Evolutionary conservation across 2,329 filamentous ascomycete genomes (phyloP).

Genomic region (Fusarium stilboides): DNA sequence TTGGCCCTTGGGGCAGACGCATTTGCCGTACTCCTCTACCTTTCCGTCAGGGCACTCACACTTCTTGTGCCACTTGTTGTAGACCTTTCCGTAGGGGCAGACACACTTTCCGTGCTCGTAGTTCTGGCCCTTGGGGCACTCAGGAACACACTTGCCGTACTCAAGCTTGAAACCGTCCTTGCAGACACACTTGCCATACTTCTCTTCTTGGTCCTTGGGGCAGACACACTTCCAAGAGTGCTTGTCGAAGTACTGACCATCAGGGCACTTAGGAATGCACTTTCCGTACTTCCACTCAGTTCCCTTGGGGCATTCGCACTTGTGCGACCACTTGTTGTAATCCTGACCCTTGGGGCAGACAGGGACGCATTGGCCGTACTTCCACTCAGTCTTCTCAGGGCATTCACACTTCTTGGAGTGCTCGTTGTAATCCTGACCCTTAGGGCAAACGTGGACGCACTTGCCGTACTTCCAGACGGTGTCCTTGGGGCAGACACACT

Average conservation of each 20-base stretch:
- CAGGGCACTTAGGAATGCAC: neutral
- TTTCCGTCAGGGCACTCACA: constrained; percentile 26
- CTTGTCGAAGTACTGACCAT: constrained; percentile 5
- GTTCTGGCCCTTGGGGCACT: constrained; percentile 19
- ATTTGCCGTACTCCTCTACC: constrained; percentile 26
- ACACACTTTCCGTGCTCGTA: constrained; percentile 25
- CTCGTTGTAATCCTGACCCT: constrained; percentile 17
- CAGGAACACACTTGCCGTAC: constrained; percentile 25
- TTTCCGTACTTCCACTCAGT: neutral
- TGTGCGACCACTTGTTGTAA: constrained; percentile 1
- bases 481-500: constrained; percentile 35
- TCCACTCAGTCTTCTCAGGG: constrained; percentile 20
- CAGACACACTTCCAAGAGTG: constrained; percentile 10
- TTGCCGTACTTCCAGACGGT: constrained; percentile 19
- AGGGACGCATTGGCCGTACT: constrained; percentile 22
- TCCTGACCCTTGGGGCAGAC: constrained; percentile 10
- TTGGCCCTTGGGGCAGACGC: constrained; percentile 31
- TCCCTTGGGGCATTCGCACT: constrained; percentile 15
- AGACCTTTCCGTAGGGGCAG: constrained; percentile 29
- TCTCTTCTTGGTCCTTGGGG: constrained; percentile 4
- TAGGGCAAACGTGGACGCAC: constrained; percentile 21
- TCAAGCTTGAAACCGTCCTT: constrained; percentile 17
- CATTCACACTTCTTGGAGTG: constrained; percentile 15
- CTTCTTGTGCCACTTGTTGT: constrained; percentile 23
- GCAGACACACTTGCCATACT: constrained; percentile 16